Percentiles rank a stretch among this genome's conserved stretches.
Evolutionary conservation across 208 protist species (phyloP).

Genomic region (Angomonas ambiguus): DNA sequence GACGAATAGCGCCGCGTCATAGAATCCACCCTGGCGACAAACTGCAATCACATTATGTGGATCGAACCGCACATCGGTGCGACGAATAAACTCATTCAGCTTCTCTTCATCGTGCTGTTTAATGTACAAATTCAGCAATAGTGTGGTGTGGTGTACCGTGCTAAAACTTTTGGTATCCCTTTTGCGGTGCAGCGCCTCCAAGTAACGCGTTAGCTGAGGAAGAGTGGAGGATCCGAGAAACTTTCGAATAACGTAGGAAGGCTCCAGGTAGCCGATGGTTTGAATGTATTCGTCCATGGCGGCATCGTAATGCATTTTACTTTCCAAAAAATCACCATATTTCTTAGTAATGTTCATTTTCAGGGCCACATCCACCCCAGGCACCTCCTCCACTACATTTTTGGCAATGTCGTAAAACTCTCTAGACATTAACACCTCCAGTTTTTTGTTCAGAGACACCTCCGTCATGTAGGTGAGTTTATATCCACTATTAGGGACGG

Average conservation of each 20-base stretch:
- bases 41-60: slow-evolving; percentile 93
- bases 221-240: slow-evolving; percentile 94
- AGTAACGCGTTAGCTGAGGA: slow-evolving; percentile 91
- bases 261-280: slow-evolving; percentile 93
- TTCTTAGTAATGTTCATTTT: slow-evolving; percentile 89
- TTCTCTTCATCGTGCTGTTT: slow-evolving; percentile 90
- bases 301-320: slow-evolving; percentile 58
- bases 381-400: slow-evolving; percentile 64
- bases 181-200: slow-evolving; percentile 84
- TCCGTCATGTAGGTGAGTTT: slow-evolving; percentile 67
- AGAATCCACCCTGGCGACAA: slow-evolving; percentile 89
- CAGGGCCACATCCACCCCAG: slow-evolving; percentile 44
- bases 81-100: slow-evolving; percentile 90
- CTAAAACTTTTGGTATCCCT: slow-evolving; percentile 41
- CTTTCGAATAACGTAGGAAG: slow-evolving; percentile 96
- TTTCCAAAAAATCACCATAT: slow-evolving; percentile 95
- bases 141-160: slow-evolving; percentile 94
- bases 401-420: slow-evolving; percentile 94
- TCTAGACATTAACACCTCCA: slow-evolving; percentile 95
- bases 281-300: slow-evolving; percentile 93
- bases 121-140: slow-evolving; percentile 97
- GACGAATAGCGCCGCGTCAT: slow-evolving; percentile 83
- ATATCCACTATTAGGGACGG: background rate
- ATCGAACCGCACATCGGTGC: slow-evolving; percentile 89
- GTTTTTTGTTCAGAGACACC: slow-evolving; percentile 89